Percentiles rank a stretch among this genome's conserved stretches.
phyloP scores from a whole-genome alignment of 2,329 filamentous ascomycete genomes.

The Grosmannia penicillata region DNA sequence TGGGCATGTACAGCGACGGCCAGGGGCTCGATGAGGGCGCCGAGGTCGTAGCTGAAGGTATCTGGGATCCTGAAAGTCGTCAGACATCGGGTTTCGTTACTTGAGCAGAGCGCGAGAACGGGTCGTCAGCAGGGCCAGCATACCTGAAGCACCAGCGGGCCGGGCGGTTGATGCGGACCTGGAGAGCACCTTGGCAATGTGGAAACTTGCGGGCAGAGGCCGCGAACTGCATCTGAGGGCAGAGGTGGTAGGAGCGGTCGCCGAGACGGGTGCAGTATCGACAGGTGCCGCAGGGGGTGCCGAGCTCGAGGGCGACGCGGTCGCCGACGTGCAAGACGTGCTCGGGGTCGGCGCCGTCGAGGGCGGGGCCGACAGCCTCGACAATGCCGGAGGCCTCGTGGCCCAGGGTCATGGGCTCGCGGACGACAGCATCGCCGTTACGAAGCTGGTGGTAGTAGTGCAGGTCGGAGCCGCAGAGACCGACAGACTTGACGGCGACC shows the following conservation, averaged over 20 bases:
- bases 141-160: slow-evolving; percentile 17
- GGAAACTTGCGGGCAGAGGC: slow-evolving; percentile 14
- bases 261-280: slow-evolving; percentile 20
- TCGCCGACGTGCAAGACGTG: slow-evolving; percentile 28
- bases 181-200: slow-evolving; percentile 19
- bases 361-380: slow-evolving; percentile 38
- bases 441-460: slow-evolving; percentile 20
- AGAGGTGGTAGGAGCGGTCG: slow-evolving; percentile 19
- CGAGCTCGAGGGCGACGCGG: slow-evolving; percentile 52
- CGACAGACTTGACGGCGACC: slow-evolving; percentile 42
- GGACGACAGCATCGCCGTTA: slow-evolving; percentile 45
- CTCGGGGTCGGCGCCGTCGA: slow-evolving; percentile 25
- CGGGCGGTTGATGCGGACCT: slow-evolving; percentile 17
- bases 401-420: slow-evolving; percentile 34
- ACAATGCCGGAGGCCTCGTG: slow-evolving; percentile 55
- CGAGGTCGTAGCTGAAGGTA: slow-evolving; percentile 31
- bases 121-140: background rate
- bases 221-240: slow-evolving; percentile 19
- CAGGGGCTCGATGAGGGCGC: slow-evolving; percentile 44
- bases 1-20: slow-evolving; percentile 44
- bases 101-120: background rate
- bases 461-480: slow-evolving; percentile 49
- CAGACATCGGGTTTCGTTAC: background rate
- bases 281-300: slow-evolving; percentile 39
- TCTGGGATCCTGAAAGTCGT: slow-evolving; percentile 28